These are phyloP conservation scores for Malus hybrid DNA, from an alignment of 331 rosid genomes.

Conservation along the genomic window DNA sequence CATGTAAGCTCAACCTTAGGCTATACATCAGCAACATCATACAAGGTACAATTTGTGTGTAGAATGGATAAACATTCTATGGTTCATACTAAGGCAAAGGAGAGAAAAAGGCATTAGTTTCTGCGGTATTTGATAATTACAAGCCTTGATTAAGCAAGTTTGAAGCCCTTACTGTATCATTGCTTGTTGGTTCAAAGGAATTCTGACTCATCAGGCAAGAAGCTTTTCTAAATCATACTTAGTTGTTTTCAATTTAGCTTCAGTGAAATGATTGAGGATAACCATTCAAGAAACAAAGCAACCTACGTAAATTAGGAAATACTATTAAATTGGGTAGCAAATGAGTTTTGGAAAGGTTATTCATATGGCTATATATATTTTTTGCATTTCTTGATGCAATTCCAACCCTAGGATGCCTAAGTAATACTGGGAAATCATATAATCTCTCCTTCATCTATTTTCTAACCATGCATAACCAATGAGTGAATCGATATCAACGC, in stretches of 20 bases:
- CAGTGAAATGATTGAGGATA: neutral
- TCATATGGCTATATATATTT: neutral
- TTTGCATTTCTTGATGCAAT: neutral
- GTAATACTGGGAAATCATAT: neutral
- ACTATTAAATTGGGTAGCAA: neutral
- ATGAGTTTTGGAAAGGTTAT: neutral
- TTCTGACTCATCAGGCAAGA: neutral
- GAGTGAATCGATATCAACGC: neutral
- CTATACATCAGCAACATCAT: neutral
- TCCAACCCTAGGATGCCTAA: neutral
- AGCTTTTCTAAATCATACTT: neutral
- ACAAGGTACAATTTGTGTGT: neutral
- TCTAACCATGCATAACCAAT: neutral
- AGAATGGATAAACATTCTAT: neutral
- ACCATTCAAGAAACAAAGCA: neutral
- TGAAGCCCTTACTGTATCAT: neutral
- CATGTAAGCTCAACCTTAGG: neutral
- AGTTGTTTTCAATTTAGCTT: neutral
- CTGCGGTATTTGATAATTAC: neutral
- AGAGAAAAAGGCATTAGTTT: neutral
- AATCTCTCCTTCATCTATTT: neutral
- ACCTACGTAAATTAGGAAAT: neutral
- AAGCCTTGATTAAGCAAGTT: neutral
- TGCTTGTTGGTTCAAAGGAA: neutral
- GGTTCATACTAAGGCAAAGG: neutral